These are phyloP conservation scores for Brassica juncea DNA, from an alignment of 345 rosid species.

Conservation along the genomic window DNA sequence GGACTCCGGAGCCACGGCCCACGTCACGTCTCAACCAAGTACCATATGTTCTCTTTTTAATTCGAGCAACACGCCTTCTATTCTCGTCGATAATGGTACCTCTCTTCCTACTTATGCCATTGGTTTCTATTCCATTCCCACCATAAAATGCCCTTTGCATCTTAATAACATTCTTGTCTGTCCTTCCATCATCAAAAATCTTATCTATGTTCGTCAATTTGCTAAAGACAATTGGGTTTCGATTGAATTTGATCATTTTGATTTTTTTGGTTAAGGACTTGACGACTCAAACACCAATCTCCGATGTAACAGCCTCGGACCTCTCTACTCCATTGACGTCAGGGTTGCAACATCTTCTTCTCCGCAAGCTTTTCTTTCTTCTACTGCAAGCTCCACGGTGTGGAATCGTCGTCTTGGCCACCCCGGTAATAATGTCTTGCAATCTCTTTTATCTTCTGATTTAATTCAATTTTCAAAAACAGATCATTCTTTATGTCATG, in stretches of 20 bases:
- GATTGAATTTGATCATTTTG: neutral
- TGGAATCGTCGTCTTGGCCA: neutral
- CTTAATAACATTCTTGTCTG: neutral
- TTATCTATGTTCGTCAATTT: neutral
- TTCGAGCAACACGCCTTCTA: neutral
- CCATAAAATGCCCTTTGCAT: neutral
- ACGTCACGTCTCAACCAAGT: neutral
- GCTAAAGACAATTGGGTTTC: neutral
- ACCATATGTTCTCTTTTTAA: neutral
- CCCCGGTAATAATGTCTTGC: neutral
- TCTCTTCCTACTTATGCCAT: neutral
- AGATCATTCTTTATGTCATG: neutral
- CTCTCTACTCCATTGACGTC: neutral
- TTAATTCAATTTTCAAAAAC: neutral
- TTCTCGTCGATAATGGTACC: neutral
- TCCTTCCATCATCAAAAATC: neutral
- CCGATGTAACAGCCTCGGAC: neutral
- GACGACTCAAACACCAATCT: neutral
- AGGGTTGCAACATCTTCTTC: neutral
- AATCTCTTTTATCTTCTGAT: neutral
- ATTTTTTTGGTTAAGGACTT: neutral
- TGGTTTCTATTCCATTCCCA: neutral
- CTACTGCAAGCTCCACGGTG: neutral
- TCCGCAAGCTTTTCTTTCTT: neutral
- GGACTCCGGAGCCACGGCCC: neutral